Conservation (phyloP, 352 stramenopile species). For the Pythium rhizo-oryzae region DNA sequence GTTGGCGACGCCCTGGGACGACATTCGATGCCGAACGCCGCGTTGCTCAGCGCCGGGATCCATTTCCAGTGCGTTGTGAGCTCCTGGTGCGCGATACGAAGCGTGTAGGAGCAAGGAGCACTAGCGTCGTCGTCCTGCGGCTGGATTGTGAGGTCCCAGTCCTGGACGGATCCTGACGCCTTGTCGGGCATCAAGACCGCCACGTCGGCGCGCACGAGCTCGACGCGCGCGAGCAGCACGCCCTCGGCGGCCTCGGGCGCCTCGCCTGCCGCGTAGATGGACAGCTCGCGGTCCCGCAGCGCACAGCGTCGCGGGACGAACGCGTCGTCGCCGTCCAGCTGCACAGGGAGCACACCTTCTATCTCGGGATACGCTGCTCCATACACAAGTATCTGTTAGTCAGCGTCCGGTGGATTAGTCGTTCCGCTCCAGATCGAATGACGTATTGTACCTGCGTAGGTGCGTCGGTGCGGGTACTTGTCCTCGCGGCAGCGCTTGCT, state of each 20-base stretch:
- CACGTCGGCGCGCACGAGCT: constrained; percentile 8
- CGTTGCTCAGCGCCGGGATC: constrained; percentile 65
- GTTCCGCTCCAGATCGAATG: too few species aligned
- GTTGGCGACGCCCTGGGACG: constrained; percentile 20
- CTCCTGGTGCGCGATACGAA: constrained; percentile 57
- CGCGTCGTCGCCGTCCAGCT: constrained; percentile 1
- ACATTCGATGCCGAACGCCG: constrained; percentile 45
- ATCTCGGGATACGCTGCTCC: constrained; percentile 10
- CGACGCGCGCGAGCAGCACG: constrained; percentile 3
- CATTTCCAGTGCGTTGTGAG: constrained; percentile 63
- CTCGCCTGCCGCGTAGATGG: background rate
- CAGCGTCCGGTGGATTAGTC: too few species aligned
- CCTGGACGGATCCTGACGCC: too few species aligned
- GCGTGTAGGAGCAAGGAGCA: too few species aligned
- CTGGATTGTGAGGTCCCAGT: too few species aligned
- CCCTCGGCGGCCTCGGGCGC: background rate
- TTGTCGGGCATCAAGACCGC: constrained; percentile 13
- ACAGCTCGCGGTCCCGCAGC: constrained; percentile 9
- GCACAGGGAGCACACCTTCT: constrained; percentile 9
- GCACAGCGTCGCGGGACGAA: too few species aligned
- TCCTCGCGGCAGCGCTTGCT: constrained; percentile 27
- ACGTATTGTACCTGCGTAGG: too few species aligned
- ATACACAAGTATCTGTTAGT: too few species aligned
- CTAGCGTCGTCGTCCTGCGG: too few species aligned
- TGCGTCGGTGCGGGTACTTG: constrained; percentile 14